phyloP scores from a whole-genome alignment of 2,329 filamentous ascomycete genomes.

The Fusarium burgessii region DNA sequence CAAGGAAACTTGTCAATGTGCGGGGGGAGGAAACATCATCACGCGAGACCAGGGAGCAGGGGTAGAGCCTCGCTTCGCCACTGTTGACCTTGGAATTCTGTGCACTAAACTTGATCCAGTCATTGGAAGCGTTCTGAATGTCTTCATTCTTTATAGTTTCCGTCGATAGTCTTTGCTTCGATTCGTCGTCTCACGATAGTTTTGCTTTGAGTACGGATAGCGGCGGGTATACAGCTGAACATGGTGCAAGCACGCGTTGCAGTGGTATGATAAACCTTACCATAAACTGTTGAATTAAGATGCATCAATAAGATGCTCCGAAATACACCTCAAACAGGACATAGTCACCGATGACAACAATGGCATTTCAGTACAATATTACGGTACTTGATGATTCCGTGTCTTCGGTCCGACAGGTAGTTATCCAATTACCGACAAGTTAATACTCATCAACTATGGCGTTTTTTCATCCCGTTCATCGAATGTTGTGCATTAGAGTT shows the following conservation, averaged over 20 bases:
- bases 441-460: background rate
- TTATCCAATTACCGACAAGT: too few species aligned
- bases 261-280: background rate
- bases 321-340: background rate
- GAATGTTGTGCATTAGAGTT: background rate
- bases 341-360: background rate
- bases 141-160: background rate
- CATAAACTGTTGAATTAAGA: background rate
- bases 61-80: slow-evolving; percentile 17
- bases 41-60: slow-evolving; percentile 5
- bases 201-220: background rate
- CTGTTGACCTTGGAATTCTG: slow-evolving; percentile 4
- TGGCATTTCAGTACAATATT: background rate
- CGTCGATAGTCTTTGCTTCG: background rate
- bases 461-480: background rate
- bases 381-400: background rate
- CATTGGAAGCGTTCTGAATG: background rate
- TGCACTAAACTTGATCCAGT: slow-evolving; percentile 1
- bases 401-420: background rate
- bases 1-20: background rate
- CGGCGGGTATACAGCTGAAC: background rate
- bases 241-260: background rate
- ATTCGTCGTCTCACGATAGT: background rate
- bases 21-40: slow-evolving; percentile 9
- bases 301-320: background rate